Conservation (phyloP, 2,329 filamentous ascomycete species). For the Venturia aucupariae region DNA sequence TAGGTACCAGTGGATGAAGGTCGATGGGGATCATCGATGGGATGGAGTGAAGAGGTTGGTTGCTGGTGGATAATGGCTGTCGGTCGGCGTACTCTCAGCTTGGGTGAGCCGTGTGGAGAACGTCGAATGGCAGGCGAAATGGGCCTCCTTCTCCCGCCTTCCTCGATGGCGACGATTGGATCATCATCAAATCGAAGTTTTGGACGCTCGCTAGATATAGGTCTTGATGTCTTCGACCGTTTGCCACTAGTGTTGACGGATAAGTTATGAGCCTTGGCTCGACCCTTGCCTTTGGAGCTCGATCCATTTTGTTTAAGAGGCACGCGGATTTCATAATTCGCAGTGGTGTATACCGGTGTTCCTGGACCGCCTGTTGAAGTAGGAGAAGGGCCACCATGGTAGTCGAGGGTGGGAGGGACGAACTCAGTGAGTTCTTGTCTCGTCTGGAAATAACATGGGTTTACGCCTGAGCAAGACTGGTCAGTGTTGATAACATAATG, state of each 20-base stretch:
- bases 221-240: not conserved
- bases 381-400: conserved; percentile 1
- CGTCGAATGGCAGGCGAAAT: not conserved
- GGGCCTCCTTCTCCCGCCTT: conserved; percentile 1
- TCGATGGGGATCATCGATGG: not conserved
- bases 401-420: conserved; percentile 6
- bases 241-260: not conserved
- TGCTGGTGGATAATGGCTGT: conserved; percentile 9
- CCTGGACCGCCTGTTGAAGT: conserved; percentile 8
- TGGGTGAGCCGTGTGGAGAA: not conserved
- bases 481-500: not conserved
- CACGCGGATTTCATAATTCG: conserved; percentile 11
- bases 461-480: not conserved
- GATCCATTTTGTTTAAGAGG: not conserved
- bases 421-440: conserved; percentile 9
- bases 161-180: conserved; percentile 7
- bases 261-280: not conserved
- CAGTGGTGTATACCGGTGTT: conserved; percentile 10
- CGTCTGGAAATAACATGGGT: conserved; percentile 12
- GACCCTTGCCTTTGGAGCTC: conserved; percentile 10
- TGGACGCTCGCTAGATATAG: not conserved
- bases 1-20: not conserved
- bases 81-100: not conserved
- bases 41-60: not conserved
- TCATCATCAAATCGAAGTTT: conserved; percentile 5